Percentiles rank a stretch among this genome's conserved stretches.
Conservation (phyloP, 176 grass and related monocot species). For the sorghum (Sorghum bicolor) region DNA sequence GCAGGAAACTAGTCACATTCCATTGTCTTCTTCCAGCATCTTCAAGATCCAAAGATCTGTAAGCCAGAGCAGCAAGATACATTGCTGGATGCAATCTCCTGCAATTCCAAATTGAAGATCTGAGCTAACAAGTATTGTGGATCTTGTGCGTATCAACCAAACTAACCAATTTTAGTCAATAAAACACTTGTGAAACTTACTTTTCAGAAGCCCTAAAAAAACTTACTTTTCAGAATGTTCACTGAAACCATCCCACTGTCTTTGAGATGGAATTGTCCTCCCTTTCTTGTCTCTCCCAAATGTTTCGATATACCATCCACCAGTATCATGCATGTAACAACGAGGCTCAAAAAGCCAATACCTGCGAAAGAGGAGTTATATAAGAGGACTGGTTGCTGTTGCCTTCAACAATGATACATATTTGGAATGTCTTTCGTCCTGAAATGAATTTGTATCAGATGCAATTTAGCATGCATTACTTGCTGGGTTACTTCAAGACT, state of each 20-base stretch:
- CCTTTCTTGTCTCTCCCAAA: slow-evolving; percentile 79
- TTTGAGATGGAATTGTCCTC: slow-evolving; percentile 56
- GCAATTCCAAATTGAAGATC: slow-evolving; percentile 30
- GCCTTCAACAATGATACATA: not conserved
- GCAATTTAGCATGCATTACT: not conserved
- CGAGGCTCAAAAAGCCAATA: slow-evolving; percentile 99
- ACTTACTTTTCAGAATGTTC: slow-evolving; percentile 76
- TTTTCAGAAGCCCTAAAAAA: slow-evolving; percentile 42
- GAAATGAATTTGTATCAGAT: not conserved
- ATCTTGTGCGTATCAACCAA: not conserved
- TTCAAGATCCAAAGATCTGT: slow-evolving; percentile 92
- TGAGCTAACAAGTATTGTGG: not conserved
- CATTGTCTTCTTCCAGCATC: slow-evolving; percentile 63
- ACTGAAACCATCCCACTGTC: slow-evolving; percentile 73
- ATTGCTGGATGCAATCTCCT: slow-evolving; percentile 97
- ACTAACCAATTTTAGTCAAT: not conserved
- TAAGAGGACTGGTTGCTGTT: not conserved
- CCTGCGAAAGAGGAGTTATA: slow-evolving; percentile 39
- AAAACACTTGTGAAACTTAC: slow-evolving; percentile 44
- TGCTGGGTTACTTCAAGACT: not conserved
- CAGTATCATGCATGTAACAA: slow-evolving; percentile 85
- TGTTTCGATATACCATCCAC: slow-evolving; percentile 97
- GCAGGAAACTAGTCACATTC: slow-evolving; percentile 42
- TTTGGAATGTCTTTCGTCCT: not conserved
- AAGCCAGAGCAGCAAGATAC: slow-evolving; percentile 80